Evolutionary conservation across 2,329 filamentous ascomycete species (phyloP).

Genomic region (Metarhizium album): DNA sequence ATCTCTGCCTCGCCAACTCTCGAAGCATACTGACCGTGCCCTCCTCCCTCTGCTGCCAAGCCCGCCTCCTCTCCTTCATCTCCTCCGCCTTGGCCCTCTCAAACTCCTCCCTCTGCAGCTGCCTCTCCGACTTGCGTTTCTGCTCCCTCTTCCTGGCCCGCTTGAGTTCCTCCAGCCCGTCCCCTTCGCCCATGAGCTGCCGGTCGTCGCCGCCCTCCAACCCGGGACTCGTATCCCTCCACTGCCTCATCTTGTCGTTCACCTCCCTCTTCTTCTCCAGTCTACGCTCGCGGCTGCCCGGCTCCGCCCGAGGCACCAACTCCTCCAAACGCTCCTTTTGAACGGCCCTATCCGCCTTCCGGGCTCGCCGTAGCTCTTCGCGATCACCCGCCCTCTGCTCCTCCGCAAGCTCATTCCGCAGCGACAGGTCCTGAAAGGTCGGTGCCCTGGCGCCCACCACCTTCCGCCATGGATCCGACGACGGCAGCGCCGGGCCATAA

Average conservation of each 20-base stretch:
- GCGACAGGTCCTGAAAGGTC: conserved; percentile 59
- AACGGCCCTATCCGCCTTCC: conserved; percentile 50
- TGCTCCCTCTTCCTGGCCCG: conserved; percentile 53
- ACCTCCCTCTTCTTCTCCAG: conserved; percentile 74
- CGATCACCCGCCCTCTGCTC: conserved; percentile 41
- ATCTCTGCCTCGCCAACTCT: conserved; percentile 68
- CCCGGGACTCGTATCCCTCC: conserved; percentile 57
- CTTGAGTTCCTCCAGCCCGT: conserved; percentile 57
- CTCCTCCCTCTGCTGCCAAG: conserved; percentile 67
- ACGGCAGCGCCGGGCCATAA: conserved; percentile 34
- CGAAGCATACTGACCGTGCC: conserved; percentile 74
- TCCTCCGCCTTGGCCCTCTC: conserved; percentile 65
- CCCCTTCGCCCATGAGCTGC: conserved; percentile 67
- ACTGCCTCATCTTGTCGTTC: conserved; percentile 63
- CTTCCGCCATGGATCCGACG: conserved; percentile 14
- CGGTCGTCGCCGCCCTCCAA: conserved; percentile 48
- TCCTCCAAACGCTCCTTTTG: conserved; percentile 73
- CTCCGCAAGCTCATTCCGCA: conserved; percentile 38
- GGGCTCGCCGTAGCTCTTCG: conserved; percentile 47
- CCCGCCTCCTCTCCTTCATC: conserved; percentile 63
- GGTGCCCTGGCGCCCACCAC: conserved; percentile 53
- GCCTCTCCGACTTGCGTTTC: conserved; percentile 71
- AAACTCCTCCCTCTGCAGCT: conserved; percentile 73
- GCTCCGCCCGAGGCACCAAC: conserved; percentile 68
- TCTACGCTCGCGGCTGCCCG: conserved; percentile 70